Evolutionary conservation across 495 filamentous ascomycete genomes (phyloP), one percentile per base, ranked within the genome.

Genomic region (Parmelia sp.): DNA sequence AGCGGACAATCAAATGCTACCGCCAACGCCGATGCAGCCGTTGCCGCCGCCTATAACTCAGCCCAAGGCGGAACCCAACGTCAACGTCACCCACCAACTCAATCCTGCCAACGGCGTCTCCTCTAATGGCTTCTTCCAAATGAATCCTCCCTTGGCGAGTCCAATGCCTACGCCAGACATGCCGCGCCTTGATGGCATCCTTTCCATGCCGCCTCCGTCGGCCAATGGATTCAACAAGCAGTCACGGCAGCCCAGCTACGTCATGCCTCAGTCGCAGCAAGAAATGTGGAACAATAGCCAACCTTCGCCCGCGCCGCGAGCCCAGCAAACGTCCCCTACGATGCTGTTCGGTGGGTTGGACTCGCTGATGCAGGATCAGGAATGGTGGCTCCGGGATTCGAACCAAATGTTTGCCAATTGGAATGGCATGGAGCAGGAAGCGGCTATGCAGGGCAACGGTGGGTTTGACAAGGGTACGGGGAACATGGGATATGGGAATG

Each of bases 321-420:
- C 57, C 36, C 58, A 57, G 10, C 37, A 37, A 8, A 60, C 63
- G 5, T 65, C 58, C 19, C 63, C 67, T 1, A 59, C 78, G 9
- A 70, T 71, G 31, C 76, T 84, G 29, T 79, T 79, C 15, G 75
- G 74, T 9, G 70, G 71, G 29, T 71, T 80, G 6, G 79, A 82
- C 14, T 77, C 77, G 8, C 65, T 83, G 27, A 77, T 84, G 10
- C 77, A 81, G 57, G 79, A 83, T 51, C 83, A 83, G 58, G 79
- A 85, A 42, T 86, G 83, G 84, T 86, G 83, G 83, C 70, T 82
- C 49, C 73, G 75, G 10, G 82, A 84, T 65, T 74, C 81, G 14
- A 75, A 74, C 25, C 72, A 73, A 10, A 67, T 82, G 47, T 76
- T 81, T 61, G 81, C 80, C 25, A 79, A 76, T 58, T 86, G 83